Conservation (phyloP, 495 filamentous ascomycete genomes). For the Podospora tetraspora region DNA sequence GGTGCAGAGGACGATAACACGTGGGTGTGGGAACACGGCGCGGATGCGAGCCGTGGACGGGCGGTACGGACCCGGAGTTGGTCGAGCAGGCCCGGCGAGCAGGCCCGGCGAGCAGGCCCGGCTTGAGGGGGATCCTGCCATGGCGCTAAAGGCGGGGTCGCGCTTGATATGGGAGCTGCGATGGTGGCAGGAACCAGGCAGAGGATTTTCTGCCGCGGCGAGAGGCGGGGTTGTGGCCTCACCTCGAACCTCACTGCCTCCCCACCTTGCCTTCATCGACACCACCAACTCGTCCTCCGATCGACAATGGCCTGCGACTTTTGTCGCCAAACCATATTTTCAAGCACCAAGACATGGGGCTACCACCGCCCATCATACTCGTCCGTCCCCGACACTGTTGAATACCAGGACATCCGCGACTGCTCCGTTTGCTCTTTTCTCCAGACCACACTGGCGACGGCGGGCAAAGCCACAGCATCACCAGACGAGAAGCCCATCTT, state of each 20-base stretch:
- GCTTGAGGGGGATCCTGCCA: too few species aligned
- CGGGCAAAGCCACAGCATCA: neutral
- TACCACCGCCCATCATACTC: neutral
- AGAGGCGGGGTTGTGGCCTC: neutral
- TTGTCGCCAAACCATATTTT: neutral
- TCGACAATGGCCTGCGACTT: neutral
- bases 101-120: too few species aligned
- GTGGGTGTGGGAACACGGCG: too few species aligned
- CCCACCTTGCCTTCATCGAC: neutral
- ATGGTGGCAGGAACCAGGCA: neutral
- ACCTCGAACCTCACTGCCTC: neutral
- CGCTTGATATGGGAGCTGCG: neutral
- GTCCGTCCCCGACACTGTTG: neutral
- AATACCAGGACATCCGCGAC: neutral
- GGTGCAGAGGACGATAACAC: neutral
- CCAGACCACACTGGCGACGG: neutral
- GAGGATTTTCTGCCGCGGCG: neutral
- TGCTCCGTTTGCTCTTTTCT: neutral
- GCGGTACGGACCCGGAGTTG: too few species aligned
- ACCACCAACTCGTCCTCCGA: neutral
- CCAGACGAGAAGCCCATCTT: neutral
- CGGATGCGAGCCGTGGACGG: too few species aligned
- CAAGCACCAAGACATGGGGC: neutral
- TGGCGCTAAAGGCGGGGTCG: too few species aligned
- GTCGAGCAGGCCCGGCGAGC: too few species aligned